Evolutionary conservation across 768 basidiomycete genomes (phyloP), one percentile per base, ranked within the genome.

Genomic region (Galerina sulciceps): DNA sequence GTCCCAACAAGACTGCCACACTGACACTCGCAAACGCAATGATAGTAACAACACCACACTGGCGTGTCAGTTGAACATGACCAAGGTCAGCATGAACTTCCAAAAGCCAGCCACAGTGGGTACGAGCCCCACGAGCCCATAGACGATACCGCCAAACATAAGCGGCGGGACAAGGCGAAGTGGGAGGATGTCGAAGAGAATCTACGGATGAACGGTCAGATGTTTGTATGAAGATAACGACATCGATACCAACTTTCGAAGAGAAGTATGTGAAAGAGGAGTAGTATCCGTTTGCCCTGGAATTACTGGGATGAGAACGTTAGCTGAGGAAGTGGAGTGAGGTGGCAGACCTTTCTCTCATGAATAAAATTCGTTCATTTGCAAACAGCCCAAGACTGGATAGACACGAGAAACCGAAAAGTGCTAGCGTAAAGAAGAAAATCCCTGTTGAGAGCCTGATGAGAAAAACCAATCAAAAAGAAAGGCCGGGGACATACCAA

Each of bases 71-170:
- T 99, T 99, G 87, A 99, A 99, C 38, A 99, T 76, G 10, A 99
- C 94, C 38, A 99, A 83, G 1, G 90, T 92, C 63, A 99, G 86
- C 78, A 98, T 89, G 79, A 99, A 99, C 78, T 97, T 98, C 97
- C 97, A 99, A 80, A 98, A 99, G 9, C 85, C 86, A 0, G 86
- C 77, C 8, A 98, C 91, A 13, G 88, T 89, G 2, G 94, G 92
- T 10, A 99, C 97, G 47, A 99, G 87, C 5, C 97, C 97, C 6
- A 97, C 94, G 4, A 98, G 86, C 2, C 93, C 88, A 66, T 99
- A 99, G 10, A 97, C 88, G 65, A 99, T 98, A 5, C 93, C 91
- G 36, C 97, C 97, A 61, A 96, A 96, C 68, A 99, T 84, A 65
- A 99, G 84, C 0, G 97, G 95, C 13, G 97, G 97, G 10, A 99